Base-by-base conservation (phyloP, 2,329 filamentous ascomycete genomes). In the Talaromyces sp. region DNA sequence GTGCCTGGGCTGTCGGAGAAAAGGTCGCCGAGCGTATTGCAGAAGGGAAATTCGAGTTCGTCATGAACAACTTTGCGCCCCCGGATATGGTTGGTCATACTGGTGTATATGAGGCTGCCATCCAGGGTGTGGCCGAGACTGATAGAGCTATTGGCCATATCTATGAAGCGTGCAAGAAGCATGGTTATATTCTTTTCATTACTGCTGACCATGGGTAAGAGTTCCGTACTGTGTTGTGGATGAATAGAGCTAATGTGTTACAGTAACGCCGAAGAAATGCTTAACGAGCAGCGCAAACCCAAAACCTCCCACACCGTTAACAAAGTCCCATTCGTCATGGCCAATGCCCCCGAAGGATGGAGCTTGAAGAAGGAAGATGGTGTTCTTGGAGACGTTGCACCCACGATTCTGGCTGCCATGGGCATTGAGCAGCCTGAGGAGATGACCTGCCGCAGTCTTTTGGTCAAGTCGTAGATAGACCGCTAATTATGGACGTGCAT, bases 41-140 rank as follows among this genome's bases (percentile, higher is more conserved):
- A 31, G 92, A 96, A 79, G 87, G 90, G 75, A 88, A 91, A 76
- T 97, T 93, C 81, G 93, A 95, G 75, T 98, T 99, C 76, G 85
- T 99, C 79, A 99, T 99, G 95, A 97, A 98, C 89, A 99, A 99
- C 88, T 98, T 99, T 81, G 95, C 95, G 49, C 95, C 95, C 49
- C 95, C 95, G 19, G 95, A 99, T 82, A 99, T 99, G 95, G 95
- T 99, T 70, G 95, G 95, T 71, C 95, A 99, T 84, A 99, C 95
- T 11, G 95, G 95, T 76, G 93, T 97, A 67, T 98, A 98, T 81
- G 90, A 98, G 73, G 94, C 95, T 35, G 95, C 95, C 65, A 89
- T 99, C 68, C 76, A 95, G 74, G 95, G 89, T 72, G 90, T 90
- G 71, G 85, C 89, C 70, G 89, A 94, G 70, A 99, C 95, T 13